These are phyloP conservation scores for Picochlorum sp. DNA, from an alignment of 139 green algal species.

Conservation along the genomic window DNA sequence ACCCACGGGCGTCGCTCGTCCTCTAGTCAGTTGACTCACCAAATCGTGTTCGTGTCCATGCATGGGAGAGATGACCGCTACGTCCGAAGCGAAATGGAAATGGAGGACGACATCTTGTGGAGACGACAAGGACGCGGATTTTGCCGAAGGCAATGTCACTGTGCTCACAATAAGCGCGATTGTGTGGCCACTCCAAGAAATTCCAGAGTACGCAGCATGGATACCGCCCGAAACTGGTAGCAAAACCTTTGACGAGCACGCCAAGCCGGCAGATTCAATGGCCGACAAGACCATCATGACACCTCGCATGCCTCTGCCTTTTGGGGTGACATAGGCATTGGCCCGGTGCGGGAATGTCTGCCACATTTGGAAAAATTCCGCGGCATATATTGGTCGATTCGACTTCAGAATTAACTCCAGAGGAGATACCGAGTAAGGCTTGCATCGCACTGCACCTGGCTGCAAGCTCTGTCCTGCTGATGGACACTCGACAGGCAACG, in stretches of 20 bases:
- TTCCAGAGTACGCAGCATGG: constrained; percentile 24
- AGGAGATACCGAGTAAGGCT: constrained; percentile 7
- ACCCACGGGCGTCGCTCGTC: constrained; percentile 9
- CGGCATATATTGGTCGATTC: constrained; percentile 8
- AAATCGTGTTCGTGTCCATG: constrained; percentile 26
- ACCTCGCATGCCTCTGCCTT: neutral
- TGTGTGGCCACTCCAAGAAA: constrained; percentile 22
- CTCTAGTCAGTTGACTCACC: constrained; percentile 23
- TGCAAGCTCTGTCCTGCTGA: neutral
- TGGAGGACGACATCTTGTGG: constrained; percentile 6
- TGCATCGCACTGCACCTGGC: neutral
- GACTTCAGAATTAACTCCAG: constrained; percentile 19
- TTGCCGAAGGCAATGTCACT: neutral
- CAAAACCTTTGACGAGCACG: constrained; percentile 2
- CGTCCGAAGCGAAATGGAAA: constrained; percentile 25
- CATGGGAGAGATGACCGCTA: constrained; percentile 13
- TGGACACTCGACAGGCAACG: constrained; percentile 14
- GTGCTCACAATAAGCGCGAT: constrained; percentile 21
- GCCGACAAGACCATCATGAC: constrained; percentile 3
- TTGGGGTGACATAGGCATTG: neutral
- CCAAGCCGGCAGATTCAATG: constrained; percentile 5
- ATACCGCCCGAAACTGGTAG: neutral
- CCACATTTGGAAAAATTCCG: constrained; percentile 36
- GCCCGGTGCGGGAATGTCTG: constrained; percentile 23
- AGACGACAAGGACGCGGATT: neutral